Conservation (phyloP, 1,284 basidiomycete genomes). For the Ustilago shanxiensis region DNA sequence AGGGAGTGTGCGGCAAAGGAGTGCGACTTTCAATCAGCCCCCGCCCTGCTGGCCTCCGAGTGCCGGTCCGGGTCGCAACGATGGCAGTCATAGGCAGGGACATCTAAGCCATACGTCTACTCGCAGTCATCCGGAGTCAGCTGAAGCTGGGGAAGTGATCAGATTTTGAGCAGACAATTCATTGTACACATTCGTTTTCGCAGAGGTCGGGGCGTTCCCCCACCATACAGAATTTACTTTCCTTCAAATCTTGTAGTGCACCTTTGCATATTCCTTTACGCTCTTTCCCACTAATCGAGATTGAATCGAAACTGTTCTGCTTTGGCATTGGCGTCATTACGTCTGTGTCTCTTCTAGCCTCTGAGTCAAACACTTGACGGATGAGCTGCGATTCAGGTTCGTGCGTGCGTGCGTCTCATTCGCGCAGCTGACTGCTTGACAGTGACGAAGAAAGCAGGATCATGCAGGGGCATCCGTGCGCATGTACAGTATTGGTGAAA, state of each 20-base stretch:
- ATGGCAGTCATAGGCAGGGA: constrained; percentile 1
- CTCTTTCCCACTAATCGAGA: not conserved
- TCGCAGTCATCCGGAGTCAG: not conserved
- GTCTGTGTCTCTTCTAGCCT: not conserved
- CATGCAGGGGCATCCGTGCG: not conserved
- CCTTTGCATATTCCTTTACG: not conserved
- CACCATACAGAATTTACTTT: not conserved
- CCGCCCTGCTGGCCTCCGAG: constrained; percentile 7
- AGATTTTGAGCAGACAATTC: constrained; percentile 12
- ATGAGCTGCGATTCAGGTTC: not conserved
- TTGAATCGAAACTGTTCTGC: not conserved
- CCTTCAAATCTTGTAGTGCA: not conserved
- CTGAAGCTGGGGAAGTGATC: constrained; percentile 28
- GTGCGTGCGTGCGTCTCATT: not conserved
- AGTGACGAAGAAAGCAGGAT: not conserved
- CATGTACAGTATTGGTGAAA: not conserved
- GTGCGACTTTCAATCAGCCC: constrained; percentile 15
- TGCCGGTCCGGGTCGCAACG: not conserved
- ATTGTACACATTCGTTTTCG: not conserved
- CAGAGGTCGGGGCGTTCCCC: not conserved
- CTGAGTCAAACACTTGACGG: not conserved
- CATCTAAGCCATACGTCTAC: not conserved
- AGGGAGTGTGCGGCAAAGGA: constrained; percentile 25
- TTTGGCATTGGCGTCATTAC: not conserved
- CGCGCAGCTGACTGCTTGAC: not conserved